These are phyloP conservation scores for Cladosporium colombiae DNA, from an alignment of 2,329 filamentous ascomycete species.

Conservation along the genomic window DNA sequence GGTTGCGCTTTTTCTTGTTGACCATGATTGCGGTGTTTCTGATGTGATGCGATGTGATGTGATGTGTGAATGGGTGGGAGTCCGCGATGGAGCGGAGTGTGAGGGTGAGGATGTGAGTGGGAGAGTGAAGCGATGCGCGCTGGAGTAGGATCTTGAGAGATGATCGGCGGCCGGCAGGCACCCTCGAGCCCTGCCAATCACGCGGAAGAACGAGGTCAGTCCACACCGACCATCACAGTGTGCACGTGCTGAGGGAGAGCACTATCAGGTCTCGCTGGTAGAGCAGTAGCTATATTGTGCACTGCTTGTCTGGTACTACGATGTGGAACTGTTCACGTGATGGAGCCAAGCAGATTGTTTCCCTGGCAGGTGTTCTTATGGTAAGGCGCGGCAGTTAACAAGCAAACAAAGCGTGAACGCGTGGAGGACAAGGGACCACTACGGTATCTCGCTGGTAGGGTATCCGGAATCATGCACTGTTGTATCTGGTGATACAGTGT, in stretches of 20 bases:
- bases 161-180: background rate
- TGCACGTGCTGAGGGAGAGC: background rate
- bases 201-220: background rate
- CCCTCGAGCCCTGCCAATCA: background rate
- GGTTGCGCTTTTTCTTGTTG: conserved; percentile 35
- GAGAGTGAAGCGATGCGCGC: background rate
- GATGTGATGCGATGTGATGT: background rate
- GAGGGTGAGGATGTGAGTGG: background rate
- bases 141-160: background rate
- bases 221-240: background rate
- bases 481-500: background rate
- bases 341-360: background rate
- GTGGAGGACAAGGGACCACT: background rate
- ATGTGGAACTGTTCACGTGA: background rate
- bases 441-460: background rate
- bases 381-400: background rate
- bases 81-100: background rate
- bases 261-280: background rate
- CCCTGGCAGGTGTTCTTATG: background rate
- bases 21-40: background rate
- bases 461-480: too few relatives aligned
- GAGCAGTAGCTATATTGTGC: background rate
- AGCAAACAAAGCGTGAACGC: background rate
- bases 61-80: background rate
- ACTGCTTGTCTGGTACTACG: background rate